These are phyloP conservation scores for Usnea hakonensis DNA, from an alignment of 495 filamentous ascomycete genomes.

Conservation along the genomic window DNA sequence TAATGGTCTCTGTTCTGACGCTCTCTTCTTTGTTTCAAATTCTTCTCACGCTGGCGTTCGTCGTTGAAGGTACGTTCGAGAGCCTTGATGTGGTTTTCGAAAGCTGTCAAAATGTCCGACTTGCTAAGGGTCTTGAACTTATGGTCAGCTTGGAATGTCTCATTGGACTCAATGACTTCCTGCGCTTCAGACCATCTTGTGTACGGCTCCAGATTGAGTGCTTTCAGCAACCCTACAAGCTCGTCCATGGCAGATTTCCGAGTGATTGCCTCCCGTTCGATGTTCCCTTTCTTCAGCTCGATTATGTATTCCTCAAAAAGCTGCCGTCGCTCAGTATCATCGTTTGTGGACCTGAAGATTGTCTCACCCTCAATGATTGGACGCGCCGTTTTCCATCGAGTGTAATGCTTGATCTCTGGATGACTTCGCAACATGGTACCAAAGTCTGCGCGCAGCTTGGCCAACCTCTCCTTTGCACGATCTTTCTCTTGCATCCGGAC, in stretches of 20 bases:
- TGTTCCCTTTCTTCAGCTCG: conserved; percentile 70
- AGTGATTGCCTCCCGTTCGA: conserved; percentile 61
- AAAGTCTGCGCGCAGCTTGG: conserved; percentile 91
- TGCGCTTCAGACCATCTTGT: conserved; percentile 93
- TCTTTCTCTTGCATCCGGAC: conserved; percentile 90
- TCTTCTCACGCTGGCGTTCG: conserved; percentile 77
- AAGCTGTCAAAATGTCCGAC: conserved; percentile 84
- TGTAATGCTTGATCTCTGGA: conserved; percentile 96
- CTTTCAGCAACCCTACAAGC: conserved; percentile 71
- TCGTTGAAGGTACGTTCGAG: conserved; percentile 88
- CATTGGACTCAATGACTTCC: conserved; percentile 67
- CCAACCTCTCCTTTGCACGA: conserved; percentile 85
- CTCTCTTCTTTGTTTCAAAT: conserved; percentile 67
- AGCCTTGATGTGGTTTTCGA: conserved; percentile 89
- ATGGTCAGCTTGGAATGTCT: conserved; percentile 72
- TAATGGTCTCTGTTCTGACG: conserved; percentile 80
- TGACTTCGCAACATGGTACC: conserved; percentile 92
- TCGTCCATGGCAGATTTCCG: conserved; percentile 83
- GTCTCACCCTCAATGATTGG: conserved; percentile 94
- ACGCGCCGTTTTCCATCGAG: conserved; percentile 91
- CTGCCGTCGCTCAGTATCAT: conserved; percentile 82
- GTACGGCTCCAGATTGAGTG: conserved; percentile 80
- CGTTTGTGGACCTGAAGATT: conserved; percentile 82
- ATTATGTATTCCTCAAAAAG: conserved; percentile 91
- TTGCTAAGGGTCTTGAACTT: conserved; percentile 85